Conservation (phyloP, 495 filamentous ascomycete genomes). For the Hypoxylon perforatum region DNA sequence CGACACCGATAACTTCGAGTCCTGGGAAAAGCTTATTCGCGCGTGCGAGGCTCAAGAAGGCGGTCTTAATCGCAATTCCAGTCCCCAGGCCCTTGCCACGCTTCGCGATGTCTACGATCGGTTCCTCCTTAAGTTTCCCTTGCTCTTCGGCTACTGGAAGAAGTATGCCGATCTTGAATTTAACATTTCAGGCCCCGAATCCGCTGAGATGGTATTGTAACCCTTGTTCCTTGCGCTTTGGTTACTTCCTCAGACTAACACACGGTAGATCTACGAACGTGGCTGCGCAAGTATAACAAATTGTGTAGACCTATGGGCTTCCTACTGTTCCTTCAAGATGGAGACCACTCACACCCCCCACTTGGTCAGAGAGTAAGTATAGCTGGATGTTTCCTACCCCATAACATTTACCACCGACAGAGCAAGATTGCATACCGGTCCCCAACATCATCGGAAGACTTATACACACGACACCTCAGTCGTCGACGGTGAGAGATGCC, state of each 20-base stretch:
- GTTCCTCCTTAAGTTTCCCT: conserved; percentile 93
- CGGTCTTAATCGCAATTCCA: conserved; percentile 95
- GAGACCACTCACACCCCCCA: conserved; percentile 95
- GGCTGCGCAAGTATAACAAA: conserved; percentile 92
- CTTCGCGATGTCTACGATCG: conserved; percentile 88
- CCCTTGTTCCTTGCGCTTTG: background rate
- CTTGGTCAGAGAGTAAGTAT: conserved; percentile 99
- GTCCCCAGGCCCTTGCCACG: conserved; percentile 88
- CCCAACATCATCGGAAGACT: conserved; percentile 32
- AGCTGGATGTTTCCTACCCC: conserved; percentile 76
- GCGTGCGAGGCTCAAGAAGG: conserved; percentile 87
- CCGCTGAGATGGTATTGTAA: conserved; percentile 89
- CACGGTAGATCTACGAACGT: conserved; percentile 85
- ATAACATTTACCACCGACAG: conserved; percentile 59
- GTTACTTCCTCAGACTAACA: conserved; percentile 2
- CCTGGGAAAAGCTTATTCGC: conserved; percentile 92
- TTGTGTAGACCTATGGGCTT: conserved; percentile 95
- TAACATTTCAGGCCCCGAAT: conserved; percentile 94
- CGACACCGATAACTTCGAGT: conserved; percentile 91
- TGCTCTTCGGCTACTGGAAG: conserved; percentile 99
- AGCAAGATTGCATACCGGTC: conserved; percentile 48
- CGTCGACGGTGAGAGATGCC: conserved; percentile 65
- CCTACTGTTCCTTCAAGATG: conserved; percentile 97
- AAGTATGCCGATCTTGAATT: conserved; percentile 99
- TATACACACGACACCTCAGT: conserved; percentile 47